A percentile compares a stretch with the other conserved stretches of the same genome.
Evolutionary conservation across 805 yeast genomes (phyloP).

Genomic region (Alloascoidea africana): DNA sequence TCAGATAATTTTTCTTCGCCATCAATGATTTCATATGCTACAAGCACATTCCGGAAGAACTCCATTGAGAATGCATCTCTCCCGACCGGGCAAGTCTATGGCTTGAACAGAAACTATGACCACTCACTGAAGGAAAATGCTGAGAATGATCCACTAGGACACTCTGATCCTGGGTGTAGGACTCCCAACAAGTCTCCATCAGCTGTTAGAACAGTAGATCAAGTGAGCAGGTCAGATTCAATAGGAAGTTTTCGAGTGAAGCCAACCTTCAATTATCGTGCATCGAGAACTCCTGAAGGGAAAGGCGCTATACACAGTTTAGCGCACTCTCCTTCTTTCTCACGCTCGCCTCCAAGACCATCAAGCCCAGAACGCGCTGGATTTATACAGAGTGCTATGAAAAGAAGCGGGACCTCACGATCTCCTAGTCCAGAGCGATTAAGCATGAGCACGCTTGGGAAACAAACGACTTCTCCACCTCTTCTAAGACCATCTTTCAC

Average conservation of each 20-base stretch:
- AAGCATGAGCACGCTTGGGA: not conserved
- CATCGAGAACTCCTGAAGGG: no score
- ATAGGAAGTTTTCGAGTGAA: not conserved
- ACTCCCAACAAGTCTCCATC: not conserved
- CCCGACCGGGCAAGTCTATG: not conserved
- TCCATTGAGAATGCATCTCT: not conserved
- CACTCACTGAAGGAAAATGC: not conserved
- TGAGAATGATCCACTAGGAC: no score
- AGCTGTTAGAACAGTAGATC: not conserved
- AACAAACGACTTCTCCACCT: not conserved
- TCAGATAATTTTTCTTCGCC: not conserved
- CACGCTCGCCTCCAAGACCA: not conserved
- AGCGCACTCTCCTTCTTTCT: not conserved
- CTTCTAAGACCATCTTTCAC: not conserved
- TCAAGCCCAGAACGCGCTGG: conserved; percentile 3
- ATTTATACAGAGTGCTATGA: conserved; percentile 14
- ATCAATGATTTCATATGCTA: not conserved
- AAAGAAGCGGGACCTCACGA: conserved; percentile 10
- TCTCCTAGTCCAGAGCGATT: not conserved
- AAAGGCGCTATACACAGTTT: not conserved
- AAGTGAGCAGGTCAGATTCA: not conserved
- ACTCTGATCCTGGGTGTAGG: no score
- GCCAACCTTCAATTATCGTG: no score
- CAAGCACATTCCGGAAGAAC: conserved; percentile 1
- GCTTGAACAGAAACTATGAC: not conserved